Conservation (phyloP, 2,329 filamentous ascomycete genomes). For the Trichoderma guizhouense region DNA sequence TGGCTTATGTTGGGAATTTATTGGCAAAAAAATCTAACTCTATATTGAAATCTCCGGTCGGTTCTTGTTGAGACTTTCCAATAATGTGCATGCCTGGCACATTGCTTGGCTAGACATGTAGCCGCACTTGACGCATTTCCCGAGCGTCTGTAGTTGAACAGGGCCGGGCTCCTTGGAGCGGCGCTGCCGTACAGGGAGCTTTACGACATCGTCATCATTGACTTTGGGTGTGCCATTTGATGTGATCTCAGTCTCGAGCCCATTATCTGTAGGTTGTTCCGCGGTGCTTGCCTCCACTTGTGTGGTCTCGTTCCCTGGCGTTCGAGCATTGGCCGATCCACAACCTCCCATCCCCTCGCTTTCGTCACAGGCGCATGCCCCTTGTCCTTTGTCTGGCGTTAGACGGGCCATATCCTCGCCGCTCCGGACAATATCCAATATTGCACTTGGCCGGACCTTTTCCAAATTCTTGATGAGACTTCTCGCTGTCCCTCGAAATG, state of each 20-base stretch:
- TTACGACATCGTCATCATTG: constrained; percentile 30
- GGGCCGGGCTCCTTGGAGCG: constrained; percentile 29
- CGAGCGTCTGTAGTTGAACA: constrained; percentile 66
- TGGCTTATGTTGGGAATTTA: background rate
- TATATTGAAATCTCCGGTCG: constrained; percentile 56
- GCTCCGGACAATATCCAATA: constrained; percentile 89
- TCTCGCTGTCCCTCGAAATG: constrained; percentile 88
- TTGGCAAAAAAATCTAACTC: constrained; percentile 20
- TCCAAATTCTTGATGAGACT: constrained; percentile 94
- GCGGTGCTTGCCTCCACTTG: constrained; percentile 63
- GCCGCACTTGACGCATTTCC: constrained; percentile 81
- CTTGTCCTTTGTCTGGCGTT: constrained; percentile 38
- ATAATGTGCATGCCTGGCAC: constrained; percentile 87
- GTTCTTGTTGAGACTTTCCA: constrained; percentile 88
- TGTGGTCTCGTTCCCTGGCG: constrained; percentile 73
- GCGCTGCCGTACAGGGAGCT: constrained; percentile 34
- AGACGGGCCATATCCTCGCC: constrained; percentile 94
- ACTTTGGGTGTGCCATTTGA: constrained; percentile 23
- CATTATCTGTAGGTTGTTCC: constrained; percentile 21
- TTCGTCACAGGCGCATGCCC: constrained; percentile 37
- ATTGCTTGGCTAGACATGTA: constrained; percentile 93
- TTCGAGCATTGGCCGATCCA: constrained; percentile 60
- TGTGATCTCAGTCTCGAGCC: constrained; percentile 34
- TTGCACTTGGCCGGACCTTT: constrained; percentile 87
- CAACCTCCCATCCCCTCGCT: constrained; percentile 61